phyloP scores from a whole-genome alignment of 2,329 filamentous ascomycete genomes.

The Cladosporium colombiae region DNA sequence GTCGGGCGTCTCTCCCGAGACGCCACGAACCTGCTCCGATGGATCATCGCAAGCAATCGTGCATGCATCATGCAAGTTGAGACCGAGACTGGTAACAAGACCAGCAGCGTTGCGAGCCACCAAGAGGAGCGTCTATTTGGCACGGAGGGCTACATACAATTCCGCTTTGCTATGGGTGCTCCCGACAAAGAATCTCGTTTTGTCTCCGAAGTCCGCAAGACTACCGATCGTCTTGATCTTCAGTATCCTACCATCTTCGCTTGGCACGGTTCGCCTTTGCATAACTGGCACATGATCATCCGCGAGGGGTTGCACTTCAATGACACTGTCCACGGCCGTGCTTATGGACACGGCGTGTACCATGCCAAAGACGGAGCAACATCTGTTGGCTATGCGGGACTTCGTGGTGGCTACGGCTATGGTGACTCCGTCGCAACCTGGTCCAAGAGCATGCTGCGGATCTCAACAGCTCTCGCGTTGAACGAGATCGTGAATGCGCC shows the following conservation, averaged over 20 bases:
- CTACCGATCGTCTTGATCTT: slow-evolving; percentile 43
- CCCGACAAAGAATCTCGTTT: slow-evolving; percentile 85
- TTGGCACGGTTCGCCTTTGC: slow-evolving; percentile 77
- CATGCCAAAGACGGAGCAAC: slow-evolving; percentile 63
- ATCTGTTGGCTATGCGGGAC: slow-evolving; percentile 55
- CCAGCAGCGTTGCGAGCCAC: slow-evolving; percentile 2
- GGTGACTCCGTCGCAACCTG: slow-evolving; percentile 45
- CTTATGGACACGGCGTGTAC: slow-evolving; percentile 80
- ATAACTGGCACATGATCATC: slow-evolving; percentile 90
- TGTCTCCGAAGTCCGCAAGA: slow-evolving; percentile 58
- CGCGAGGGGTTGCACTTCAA: slow-evolving; percentile 77
- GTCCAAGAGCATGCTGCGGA: slow-evolving; percentile 66
- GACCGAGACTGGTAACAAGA: slow-evolving; percentile 29
- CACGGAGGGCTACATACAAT: slow-evolving; percentile 72
- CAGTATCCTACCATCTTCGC: slow-evolving; percentile 73
- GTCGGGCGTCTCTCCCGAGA: slow-evolving; percentile 62
- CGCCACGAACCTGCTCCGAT: slow-evolving; percentile 69
- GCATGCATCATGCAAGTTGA: slow-evolving; percentile 82
- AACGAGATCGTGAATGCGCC: slow-evolving; percentile 84
- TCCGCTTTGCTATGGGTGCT: slow-evolving; percentile 83
- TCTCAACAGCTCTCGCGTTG: slow-evolving; percentile 65
- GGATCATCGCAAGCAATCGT: slow-evolving; percentile 87
- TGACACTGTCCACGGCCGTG: slow-evolving; percentile 62
- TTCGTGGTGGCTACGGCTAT: slow-evolving; percentile 6
- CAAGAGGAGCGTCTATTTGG: slow-evolving; percentile 56